These are phyloP conservation scores for Trichoderma sp. DNA, from an alignment of 2,329 filamentous ascomycete genomes.

Conservation along the genomic window DNA sequence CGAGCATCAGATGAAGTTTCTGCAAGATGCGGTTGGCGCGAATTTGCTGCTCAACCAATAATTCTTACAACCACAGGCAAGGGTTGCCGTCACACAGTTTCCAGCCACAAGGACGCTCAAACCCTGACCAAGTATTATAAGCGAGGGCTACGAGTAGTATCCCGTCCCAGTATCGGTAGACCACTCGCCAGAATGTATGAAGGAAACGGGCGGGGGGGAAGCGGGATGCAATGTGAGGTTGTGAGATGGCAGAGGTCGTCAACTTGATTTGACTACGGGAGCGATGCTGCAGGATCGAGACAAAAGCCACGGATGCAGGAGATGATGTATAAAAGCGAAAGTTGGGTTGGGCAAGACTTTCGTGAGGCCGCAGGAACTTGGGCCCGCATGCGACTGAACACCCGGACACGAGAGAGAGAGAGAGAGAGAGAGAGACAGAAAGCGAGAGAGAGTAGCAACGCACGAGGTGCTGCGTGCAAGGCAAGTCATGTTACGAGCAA, in stretches of 20 bases:
- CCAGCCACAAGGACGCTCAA: slow-evolving; percentile 1
- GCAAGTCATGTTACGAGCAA: too few relatives aligned
- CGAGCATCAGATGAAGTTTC: not conserved
- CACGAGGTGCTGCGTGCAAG: too few relatives aligned
- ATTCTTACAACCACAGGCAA: slow-evolving; percentile 2
- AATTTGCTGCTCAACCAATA: not conserved
- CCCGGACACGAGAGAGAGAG: not conserved
- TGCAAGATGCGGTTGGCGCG: slow-evolving; percentile 1
- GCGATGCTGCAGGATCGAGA: slow-evolving; percentile 24
- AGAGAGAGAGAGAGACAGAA: too few relatives aligned
- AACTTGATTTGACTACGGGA: not conserved
- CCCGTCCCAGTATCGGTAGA: not conserved
- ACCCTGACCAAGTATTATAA: not conserved
- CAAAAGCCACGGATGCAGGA: slow-evolving; percentile 6
- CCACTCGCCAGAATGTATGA: not conserved
- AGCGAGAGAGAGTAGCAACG: too few relatives aligned
- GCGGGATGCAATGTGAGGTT: not conserved
- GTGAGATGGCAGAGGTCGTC: not conserved
- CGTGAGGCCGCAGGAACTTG: slow-evolving; percentile 5
- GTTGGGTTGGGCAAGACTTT: not conserved
- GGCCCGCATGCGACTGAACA: slow-evolving; percentile 1
- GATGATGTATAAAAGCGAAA: slow-evolving; percentile 11
- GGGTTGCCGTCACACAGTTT: slow-evolving; percentile 6
- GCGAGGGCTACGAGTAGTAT: not conserved
- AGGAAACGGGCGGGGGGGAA: not conserved